These are phyloP conservation scores for Fusarium cicatricum DNA, from an alignment of 2,329 filamentous ascomycete species.

Conservation along the genomic window DNA sequence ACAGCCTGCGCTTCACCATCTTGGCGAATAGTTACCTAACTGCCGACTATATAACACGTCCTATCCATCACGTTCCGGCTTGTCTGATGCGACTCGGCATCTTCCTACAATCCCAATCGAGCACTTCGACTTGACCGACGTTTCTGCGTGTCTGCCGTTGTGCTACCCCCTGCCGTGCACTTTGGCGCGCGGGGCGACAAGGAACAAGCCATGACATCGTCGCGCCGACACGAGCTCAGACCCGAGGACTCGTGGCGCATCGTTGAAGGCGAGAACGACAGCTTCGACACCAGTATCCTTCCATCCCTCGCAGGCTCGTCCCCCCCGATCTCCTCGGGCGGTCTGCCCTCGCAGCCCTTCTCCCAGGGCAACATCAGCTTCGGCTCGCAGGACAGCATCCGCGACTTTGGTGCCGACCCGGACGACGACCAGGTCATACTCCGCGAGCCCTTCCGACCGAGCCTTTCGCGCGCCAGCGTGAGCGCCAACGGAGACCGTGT, in stretches of 20 bases:
- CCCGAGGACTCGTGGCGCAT: slow-evolving; percentile 68
- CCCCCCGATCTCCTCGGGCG: slow-evolving; percentile 49
- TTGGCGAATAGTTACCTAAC: slow-evolving; percentile 11
- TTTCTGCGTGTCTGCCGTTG: slow-evolving; percentile 5
- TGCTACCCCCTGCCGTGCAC: slow-evolving; percentile 13
- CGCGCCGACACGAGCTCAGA: slow-evolving; percentile 36
- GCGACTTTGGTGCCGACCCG: slow-evolving; percentile 60
- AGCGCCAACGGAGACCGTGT: slow-evolving; percentile 29
- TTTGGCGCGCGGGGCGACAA: neutral
- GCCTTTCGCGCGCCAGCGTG: slow-evolving; percentile 52
- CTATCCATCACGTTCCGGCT: neutral
- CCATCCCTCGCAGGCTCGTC: slow-evolving; percentile 52
- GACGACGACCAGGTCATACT: slow-evolving; percentile 65
- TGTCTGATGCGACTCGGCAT: slow-evolving; percentile 14
- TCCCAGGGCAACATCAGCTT: slow-evolving; percentile 53
- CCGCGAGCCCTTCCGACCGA: slow-evolving; percentile 63
- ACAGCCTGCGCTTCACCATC: slow-evolving; percentile 12
- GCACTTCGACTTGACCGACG: slow-evolving; percentile 2
- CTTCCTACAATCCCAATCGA: neutral
- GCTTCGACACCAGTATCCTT: slow-evolving; percentile 65
- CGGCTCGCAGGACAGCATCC: slow-evolving; percentile 64
- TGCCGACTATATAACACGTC: slow-evolving; percentile 15
- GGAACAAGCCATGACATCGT: slow-evolving; percentile 32
- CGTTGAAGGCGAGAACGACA: slow-evolving; percentile 68
- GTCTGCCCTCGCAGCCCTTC: slow-evolving; percentile 57